phyloP scores from a whole-genome alignment of 768 basidiomycete species.

The Suillus discolor region DNA sequence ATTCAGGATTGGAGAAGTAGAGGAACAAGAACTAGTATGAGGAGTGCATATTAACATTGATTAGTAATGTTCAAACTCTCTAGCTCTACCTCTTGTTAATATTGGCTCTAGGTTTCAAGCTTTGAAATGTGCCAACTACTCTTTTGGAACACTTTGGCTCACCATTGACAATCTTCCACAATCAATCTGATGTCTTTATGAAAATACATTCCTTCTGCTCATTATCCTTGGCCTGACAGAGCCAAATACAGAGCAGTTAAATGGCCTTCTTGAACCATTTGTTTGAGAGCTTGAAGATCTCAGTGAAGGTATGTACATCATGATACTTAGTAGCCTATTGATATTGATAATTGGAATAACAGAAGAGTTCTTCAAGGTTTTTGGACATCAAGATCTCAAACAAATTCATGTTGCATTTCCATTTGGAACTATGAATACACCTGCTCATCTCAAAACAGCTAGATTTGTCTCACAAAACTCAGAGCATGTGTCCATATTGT shows the following conservation, averaged over 20 bases:
- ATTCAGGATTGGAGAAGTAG: no score
- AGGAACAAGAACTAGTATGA: no score
- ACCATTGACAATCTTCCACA: neutral
- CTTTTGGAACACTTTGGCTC: neutral
- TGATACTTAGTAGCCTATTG: neutral
- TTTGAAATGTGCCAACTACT: neutral
- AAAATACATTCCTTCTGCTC: neutral
- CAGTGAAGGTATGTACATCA: neutral
- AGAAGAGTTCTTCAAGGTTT: neutral
- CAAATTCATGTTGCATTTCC: neutral
- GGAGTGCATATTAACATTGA: neutral
- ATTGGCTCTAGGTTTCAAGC: neutral
- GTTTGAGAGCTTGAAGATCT: neutral
- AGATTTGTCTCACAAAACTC: neutral
- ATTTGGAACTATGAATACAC: neutral
- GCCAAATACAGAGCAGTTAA: neutral
- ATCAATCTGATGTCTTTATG: neutral
- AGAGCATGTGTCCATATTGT: neutral
- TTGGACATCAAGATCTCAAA: neutral
- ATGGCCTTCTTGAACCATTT: neutral
- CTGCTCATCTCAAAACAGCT: neutral
- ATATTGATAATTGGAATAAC: neutral
- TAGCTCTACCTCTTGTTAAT: neutral
- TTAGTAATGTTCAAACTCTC: neutral
- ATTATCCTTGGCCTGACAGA: neutral